These are phyloP conservation scores for Heritiera littoralis DNA, from an alignment of 345 rosid genomes.

Conservation along the genomic window DNA sequence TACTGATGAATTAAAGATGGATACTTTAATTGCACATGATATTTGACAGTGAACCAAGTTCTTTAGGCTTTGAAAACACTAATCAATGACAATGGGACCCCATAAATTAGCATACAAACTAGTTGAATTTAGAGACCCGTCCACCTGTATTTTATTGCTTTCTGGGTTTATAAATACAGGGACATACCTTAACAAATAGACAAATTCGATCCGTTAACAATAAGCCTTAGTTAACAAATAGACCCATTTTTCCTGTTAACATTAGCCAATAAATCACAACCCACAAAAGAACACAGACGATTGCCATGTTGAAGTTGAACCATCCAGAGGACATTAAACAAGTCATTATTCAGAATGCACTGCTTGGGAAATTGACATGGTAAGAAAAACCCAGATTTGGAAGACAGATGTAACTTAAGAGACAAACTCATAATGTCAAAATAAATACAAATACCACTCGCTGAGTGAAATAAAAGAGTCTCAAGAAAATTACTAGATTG, in stretches of 20 bases:
- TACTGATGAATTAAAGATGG: not conserved
- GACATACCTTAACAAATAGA: not conserved
- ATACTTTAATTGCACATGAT: not conserved
- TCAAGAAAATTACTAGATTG: not conserved
- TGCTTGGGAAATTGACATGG: not conserved
- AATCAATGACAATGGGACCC: too few species aligned
- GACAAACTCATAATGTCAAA: not conserved
- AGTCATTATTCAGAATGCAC: not conserved
- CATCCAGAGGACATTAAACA: not conserved
- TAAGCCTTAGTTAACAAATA: not conserved
- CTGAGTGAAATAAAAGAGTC: not conserved
- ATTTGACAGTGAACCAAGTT: not conserved
- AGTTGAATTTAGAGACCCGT: not conserved
- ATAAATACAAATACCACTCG: not conserved
- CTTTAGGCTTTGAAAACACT: too few species aligned
- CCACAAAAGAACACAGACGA: not conserved
- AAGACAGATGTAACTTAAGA: not conserved
- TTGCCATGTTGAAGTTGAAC: not conserved
- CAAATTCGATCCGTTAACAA: not conserved
- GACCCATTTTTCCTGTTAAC: not conserved
- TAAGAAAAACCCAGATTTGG: too few species aligned
- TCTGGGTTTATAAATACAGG: not conserved
- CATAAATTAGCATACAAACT: too few species aligned
- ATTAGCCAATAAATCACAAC: not conserved
- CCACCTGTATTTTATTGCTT: not conserved